Evolutionary conservation across 306 rosid species (phyloP), one percentile per base, ranked within the genome.

Genomic region (Ziziphus jujuba): DNA sequence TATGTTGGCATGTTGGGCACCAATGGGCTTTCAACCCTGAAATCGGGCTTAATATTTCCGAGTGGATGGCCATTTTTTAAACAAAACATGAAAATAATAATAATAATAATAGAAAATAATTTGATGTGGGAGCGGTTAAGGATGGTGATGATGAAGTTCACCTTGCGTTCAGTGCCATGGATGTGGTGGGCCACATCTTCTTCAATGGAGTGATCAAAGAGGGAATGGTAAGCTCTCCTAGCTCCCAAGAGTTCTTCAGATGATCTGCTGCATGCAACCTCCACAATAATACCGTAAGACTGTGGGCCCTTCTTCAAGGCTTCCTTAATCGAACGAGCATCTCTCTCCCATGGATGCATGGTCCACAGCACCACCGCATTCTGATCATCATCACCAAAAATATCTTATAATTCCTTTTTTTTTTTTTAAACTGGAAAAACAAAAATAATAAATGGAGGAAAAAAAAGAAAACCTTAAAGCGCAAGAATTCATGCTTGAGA

Each of bases 281-380:
- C 99, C 43, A 93, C 67, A 1, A 93, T 19, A 5, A 90, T 71
- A 54, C 81, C 81, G 63, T 86, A 84, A 14, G 79, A 31, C 9
- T 56, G 49, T 22, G 80, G 58, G 2, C 95, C 97, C 66, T 90
- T 83, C 72, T 76, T 82, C 70, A 93, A 50, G 23, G 96, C 96
- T 74, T 85, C 86, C 75, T 79, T 90, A 9, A 56, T 83, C 61
- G 90, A 74, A 64, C 95, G 95, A 10, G 99, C 99, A 74, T 93
- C 99, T 56, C 97, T 82, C 79, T 93, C 99, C 97, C 97, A 93
- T 38, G 97, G 97, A 73, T 93, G 97, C 91, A 89, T 90, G 13
- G 87, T 65, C 99, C 99, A 88, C 33, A 84, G 63, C 51, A 90
- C 92, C 77, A 85, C 85, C 28, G 96, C 95, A 63, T 83, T 87